phyloP scores from a whole-genome alignment of 192 early-diverging fungal species.

The Podila epicladia region DNA sequence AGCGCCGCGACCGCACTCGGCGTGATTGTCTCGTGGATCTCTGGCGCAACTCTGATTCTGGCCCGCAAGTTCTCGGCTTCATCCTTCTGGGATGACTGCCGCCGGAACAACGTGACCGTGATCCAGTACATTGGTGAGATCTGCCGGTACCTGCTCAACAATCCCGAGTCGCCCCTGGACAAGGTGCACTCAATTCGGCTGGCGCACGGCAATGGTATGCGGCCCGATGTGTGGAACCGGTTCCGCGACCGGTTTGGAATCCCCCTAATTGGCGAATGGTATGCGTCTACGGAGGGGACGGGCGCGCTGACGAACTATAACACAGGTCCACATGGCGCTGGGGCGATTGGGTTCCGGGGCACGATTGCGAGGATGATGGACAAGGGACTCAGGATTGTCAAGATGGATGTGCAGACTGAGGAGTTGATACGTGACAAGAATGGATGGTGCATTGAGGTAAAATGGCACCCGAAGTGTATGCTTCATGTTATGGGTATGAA shows the following conservation, averaged over 20 bases:
- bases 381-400: constrained; percentile 51
- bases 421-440: constrained; percentile 58
- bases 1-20: constrained; percentile 54
- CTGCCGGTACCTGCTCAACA: constrained; percentile 68
- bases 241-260: constrained; percentile 72
- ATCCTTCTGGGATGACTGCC: constrained; percentile 62
- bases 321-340: constrained; percentile 59
- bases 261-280: constrained; percentile 68
- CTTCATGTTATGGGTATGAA: not conserved
- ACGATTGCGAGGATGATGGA: constrained; percentile 32
- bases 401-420: constrained; percentile 66
- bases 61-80: constrained; percentile 65
- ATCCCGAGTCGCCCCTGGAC: constrained; percentile 61
- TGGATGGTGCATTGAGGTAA: constrained; percentile 62
- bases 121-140: constrained; percentile 77
- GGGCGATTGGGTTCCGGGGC: constrained; percentile 68
- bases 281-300: constrained; percentile 74
- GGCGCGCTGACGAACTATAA: constrained; percentile 56
- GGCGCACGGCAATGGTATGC: constrained; percentile 75
- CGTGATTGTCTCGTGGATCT: constrained; percentile 19
- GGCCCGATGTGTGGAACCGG: constrained; percentile 74
- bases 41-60: constrained; percentile 62
- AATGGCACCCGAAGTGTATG: no score
- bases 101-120: constrained; percentile 51
- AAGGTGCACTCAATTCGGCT: constrained; percentile 63